Evolutionary conservation across 306 rosid species (phyloP).

Genomic region (Cucurbita ficifolia): DNA sequence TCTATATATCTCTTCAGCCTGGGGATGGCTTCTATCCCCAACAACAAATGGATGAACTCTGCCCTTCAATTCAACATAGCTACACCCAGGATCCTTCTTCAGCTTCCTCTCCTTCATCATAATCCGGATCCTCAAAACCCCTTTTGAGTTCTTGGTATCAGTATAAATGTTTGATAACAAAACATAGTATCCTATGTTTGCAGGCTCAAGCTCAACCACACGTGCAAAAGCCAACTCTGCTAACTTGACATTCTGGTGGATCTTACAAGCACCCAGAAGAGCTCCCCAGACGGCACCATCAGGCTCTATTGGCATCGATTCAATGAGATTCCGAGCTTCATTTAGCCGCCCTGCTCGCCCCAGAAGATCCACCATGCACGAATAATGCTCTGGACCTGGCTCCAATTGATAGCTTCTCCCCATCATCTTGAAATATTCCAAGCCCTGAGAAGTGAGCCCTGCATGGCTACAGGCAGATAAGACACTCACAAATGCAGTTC

Average conservation of each 20-base stretch:
- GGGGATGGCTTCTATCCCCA: slow-evolving; percentile 50
- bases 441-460: slow-evolving; percentile 57
- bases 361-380: slow-evolving; percentile 79
- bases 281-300: slow-evolving; percentile 96
- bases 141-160: slow-evolving; percentile 45
- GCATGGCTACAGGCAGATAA: slow-evolving; percentile 87
- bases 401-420: slow-evolving; percentile 30
- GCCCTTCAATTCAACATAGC: slow-evolving; percentile 59
- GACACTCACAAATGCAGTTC: slow-evolving; percentile 50
- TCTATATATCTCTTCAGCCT: slow-evolving; percentile 35
- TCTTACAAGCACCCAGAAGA: slow-evolving; percentile 82
- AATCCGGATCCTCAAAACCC: slow-evolving; percentile 43
- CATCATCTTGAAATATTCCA: slow-evolving; percentile 52
- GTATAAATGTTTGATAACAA: slow-evolving; percentile 61
- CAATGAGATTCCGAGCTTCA: slow-evolving; percentile 50
- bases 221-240: slow-evolving; percentile 64
- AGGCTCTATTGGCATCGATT: slow-evolving; percentile 48
- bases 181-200: slow-evolving; percentile 70
- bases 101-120: slow-evolving; percentile 69
- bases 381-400: slow-evolving; percentile 66
- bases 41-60: slow-evolving; percentile 58
- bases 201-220: slow-evolving; percentile 54
- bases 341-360: slow-evolving; percentile 69
- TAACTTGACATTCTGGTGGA: slow-evolving; percentile 48
- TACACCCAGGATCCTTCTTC: slow-evolving; percentile 68